Evolutionary conservation across 176 grass and related monocot genomes (phyloP), one percentile per base, ranked within the genome.

Genomic region (Rhynchospora tenuis): DNA sequence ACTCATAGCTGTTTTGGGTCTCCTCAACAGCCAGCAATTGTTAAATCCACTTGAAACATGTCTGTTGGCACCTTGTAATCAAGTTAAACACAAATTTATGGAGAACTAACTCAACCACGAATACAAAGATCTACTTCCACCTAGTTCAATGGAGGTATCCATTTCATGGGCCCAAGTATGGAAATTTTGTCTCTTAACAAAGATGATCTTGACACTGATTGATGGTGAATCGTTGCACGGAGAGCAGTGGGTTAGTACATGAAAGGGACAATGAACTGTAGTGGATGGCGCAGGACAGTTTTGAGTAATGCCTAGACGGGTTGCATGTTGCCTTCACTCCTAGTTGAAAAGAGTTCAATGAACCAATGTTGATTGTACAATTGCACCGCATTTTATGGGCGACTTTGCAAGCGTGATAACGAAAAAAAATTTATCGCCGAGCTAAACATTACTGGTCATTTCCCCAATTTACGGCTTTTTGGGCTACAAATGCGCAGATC

Each of bases 141-240:
- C 46, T 47, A 15, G 43, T 64, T 44, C n/a, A 65, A 62, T 38
- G 38, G 19, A 82, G 63, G 44, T 45, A 16, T 68, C 59, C 23
- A 82, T 82, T 82, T 82, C 61, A 67, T 31, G 80, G 57, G 45
- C 44, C 80, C 62, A 29, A 48, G 80, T 19, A 82, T 38, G 45
- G 80, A 82, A 82, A 62, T 65, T 67, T 51, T 61, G 61, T 82
- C 80, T 19, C 29, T 51, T 27, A 52, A 29, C 64, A 59, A 82
- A 65, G 58, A 48, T 64, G 59, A 51, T 82, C 23, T 65, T 4
- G 79, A 64, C 79, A 81, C 11, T 65, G 80, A 82, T 82, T 82
- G 80, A 82, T 68, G 20, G 10, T 55, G 73, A 56, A 77, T 31
- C 19, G 22, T 77, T 77, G 50, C 73, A 77, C 48, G 72, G 70